A percentile compares a stretch with the other conserved stretches of the same genome.
These are phyloP conservation scores for Wickerhamomyces strasburgensis DNA, from an alignment of 805 yeast species.

Conservation along the genomic window DNA sequence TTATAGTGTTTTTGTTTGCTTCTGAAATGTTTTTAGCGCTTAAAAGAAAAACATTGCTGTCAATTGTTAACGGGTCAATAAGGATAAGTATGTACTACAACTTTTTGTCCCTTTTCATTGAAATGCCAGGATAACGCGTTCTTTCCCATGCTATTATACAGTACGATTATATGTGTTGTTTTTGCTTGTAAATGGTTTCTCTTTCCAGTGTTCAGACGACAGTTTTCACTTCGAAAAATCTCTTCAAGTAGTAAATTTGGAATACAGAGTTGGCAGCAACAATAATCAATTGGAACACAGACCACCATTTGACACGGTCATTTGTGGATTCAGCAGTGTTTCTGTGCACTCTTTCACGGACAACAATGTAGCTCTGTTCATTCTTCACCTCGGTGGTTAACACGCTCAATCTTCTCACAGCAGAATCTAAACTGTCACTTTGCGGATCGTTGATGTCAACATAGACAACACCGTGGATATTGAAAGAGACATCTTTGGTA, in stretches of 20 bases:
- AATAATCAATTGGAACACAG: constrained; percentile 81
- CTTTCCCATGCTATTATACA: too few species aligned
- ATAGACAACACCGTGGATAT: constrained; percentile 88
- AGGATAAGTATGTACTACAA: too few species aligned
- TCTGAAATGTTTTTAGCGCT: too few species aligned
- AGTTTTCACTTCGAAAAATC: constrained; percentile 93
- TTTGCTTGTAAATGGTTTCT: too few species aligned
- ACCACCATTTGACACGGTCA: constrained; percentile 97
- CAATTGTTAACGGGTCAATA: too few species aligned
- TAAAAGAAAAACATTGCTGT: too few species aligned
- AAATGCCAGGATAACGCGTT: too few species aligned
- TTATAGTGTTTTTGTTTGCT: too few species aligned
- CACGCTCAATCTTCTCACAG: constrained; percentile 69
- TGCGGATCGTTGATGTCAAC: constrained; percentile 75
- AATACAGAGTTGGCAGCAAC: constrained; percentile 84
- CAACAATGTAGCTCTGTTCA: constrained; percentile 86
- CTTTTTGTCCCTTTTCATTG: too few species aligned
- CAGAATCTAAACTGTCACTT: constrained; percentile 75
- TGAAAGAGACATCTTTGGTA: constrained; percentile 90
- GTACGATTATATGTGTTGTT: too few species aligned
- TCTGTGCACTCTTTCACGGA: constrained; percentile 96
- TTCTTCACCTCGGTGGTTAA: constrained; percentile 83
- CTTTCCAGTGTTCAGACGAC: constrained; percentile 55
- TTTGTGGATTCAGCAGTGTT: constrained; percentile 98
- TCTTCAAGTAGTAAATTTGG: constrained; percentile 89